Conservation (phyloP, 2,329 filamentous ascomycete genomes). For the Epichloe coenophiala region DNA sequence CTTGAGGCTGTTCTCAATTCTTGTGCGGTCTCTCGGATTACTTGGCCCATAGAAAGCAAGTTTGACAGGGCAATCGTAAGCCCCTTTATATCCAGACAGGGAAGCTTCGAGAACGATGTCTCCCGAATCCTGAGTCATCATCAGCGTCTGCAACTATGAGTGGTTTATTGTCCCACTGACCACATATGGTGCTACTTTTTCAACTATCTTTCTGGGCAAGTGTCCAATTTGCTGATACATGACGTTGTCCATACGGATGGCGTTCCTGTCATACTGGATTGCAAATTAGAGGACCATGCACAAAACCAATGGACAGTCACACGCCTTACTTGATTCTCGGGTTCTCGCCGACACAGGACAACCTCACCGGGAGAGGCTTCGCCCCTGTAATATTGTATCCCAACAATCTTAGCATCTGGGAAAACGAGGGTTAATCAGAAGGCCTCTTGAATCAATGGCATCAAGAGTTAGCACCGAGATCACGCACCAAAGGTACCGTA, state of each 20-base stretch:
- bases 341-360: conserved; percentile 51
- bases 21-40: conserved; percentile 34
- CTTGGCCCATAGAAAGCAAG: conserved; percentile 57
- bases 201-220: conserved; percentile 50
- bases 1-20: conserved; percentile 49
- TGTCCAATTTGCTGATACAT: conserved; percentile 66
- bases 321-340: conserved; percentile 39
- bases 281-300: not conserved
- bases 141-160: not conserved
- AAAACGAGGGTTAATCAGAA: not conserved
- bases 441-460: not conserved
- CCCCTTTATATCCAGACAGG: conserved; percentile 51
- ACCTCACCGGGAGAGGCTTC: conserved; percentile 48
- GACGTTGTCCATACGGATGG: conserved; percentile 68
- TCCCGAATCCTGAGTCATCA: conserved; percentile 32
- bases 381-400: conserved; percentile 47
- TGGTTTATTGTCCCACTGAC: conserved; percentile 24
- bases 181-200: conserved; percentile 62
- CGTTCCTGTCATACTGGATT: conserved; percentile 54
- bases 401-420: conserved; percentile 35
- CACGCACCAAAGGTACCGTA: conserved; percentile 32
- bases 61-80: conserved; percentile 59
- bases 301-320: not conserved
- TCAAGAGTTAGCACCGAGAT: not conserved
- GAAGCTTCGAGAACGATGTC: conserved; percentile 54